Conservation (phyloP, 192 early-diverging fungal genomes). For the Linnemannia zychae region DNA sequence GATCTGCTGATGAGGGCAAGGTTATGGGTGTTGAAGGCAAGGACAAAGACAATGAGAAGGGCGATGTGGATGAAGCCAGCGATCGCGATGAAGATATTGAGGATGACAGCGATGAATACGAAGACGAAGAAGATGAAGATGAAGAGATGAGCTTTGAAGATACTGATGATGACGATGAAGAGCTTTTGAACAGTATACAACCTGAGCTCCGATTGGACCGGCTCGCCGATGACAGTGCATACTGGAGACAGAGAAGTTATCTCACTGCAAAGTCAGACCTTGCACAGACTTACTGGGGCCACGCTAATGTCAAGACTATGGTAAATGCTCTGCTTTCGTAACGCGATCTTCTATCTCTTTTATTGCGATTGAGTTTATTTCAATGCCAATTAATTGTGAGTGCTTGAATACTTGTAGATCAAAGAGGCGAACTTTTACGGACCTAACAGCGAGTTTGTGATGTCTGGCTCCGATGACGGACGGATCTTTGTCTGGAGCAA, state of each 20-base stretch:
- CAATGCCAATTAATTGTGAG: background rate
- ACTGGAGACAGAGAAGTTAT: slow-evolving; percentile 28
- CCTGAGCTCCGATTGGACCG: background rate
- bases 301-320: slow-evolving; percentile 59
- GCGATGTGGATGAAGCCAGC: slow-evolving; percentile 10
- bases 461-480: slow-evolving; percentile 87
- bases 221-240: slow-evolving; percentile 13
- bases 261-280: slow-evolving; percentile 41
- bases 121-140: slow-evolving; percentile 33
- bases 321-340: slow-evolving; percentile 14
- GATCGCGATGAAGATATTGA: slow-evolving; percentile 31
- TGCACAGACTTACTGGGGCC: slow-evolving; percentile 49
- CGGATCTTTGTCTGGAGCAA: slow-evolving; percentile 78
- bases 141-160: slow-evolving; percentile 16
- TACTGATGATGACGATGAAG: slow-evolving; percentile 24
- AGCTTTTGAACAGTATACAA: no score
- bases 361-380: background rate
- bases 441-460: slow-evolving; percentile 73
- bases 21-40: background rate
- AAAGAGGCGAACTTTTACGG: slow-evolving; percentile 85
- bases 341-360: background rate
- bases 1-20: slow-evolving; percentile 5
- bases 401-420: slow-evolving; percentile 57
- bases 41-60: slow-evolving; percentile 14
- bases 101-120: slow-evolving; percentile 13